Base-by-base conservation (phyloP, 805 yeast genomes). In the Torulaspora maleeae region DNA sequence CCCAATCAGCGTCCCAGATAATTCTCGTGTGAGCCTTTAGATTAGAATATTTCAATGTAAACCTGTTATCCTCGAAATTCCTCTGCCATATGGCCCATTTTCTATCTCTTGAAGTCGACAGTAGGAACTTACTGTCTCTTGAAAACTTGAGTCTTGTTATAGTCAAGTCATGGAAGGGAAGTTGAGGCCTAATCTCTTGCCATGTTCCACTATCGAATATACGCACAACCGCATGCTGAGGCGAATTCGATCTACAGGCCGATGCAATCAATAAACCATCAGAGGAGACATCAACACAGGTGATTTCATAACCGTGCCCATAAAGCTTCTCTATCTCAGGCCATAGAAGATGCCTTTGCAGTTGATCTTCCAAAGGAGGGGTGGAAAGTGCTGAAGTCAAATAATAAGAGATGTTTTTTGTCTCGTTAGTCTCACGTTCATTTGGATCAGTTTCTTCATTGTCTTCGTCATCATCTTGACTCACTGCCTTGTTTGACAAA, bases 221-320 rank as follows among this genome's bases (percentile, higher is more conserved):
- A 48, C 97, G 74, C 20, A 93, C 76, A 11, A 83, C 93, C 0
- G 97, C 95, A 66, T 93, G 97, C 49, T 79, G 79, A 13, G 78
- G 77, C 6, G 80, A 78, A 63, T 91, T 91, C 3, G 98, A 89
- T 49, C 83, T 77, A 70, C 97, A 91, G n/a, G 97, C 86, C 7
- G 95, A 80, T 2, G 96, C 96, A 36, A 93, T 74, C 20, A 83
- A 62, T 29, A 68, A 61, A 11, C 79, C 76, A 55, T 77, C 80
- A 4, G 82, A 79, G 7, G 88, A 78, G 1, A 81, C 76, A 43
- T 86, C 95, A 32, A 89, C 74, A 36, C 91, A 76, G 0, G 88
- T 79, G 30, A 90, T 80, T 63, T 95, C 99, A 66, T 88, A 95
- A 7, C 99, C 99, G 64, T 93, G 99, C 0, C 99, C 99, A 59